Base-by-base conservation (phyloP, 345 rosid species). In the Melastoma malabathricum region DNA sequence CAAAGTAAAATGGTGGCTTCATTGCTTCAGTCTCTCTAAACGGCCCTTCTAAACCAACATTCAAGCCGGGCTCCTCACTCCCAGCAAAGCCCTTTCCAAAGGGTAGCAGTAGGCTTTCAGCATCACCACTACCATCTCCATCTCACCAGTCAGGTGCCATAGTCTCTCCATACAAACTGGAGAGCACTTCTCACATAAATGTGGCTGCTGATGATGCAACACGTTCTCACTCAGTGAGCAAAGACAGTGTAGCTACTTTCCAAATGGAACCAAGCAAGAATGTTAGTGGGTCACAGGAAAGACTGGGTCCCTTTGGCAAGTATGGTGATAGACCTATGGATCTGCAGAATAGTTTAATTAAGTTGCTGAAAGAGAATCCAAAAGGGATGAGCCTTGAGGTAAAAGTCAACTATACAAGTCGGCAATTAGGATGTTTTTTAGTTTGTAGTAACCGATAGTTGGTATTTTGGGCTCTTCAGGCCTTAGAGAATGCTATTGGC, bases 301-400 rank as follows among this genome's bases (percentile, higher is more conserved):
- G 66, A 57, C 41, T 71, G 8, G 79, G 62, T n/a, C 55, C 22
- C 59, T 74, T 74, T 71, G 70, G 64, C 49, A 68, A 63, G 58
- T 47, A 56, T 57, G 80, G 70, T 54, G 54, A 64, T 53, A 71
- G 70, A 60, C 73, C 87, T 65, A 59, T 41, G 59, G 84, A 84
- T 73, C 61, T 87, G 75, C 74, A 72, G 75, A 71, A 76, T 59
- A 50, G 70, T 70, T 48, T 84, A 64, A 69, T 76, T 62, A 58
- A 72, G 65, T 60, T 79, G 62, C 83, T 92, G 41, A 81, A 55
- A 45, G 84, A 83, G 69, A 78, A 83, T 54, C 86, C 94, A 13
- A 77, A 73, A 55, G 92, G 92, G 27, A 75, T 84, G 95, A 84
- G 74, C 77, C 67, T 84, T 63, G 79, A 92, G 93, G 98, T 78